Evolutionary conservation across 179 eudicot genomes (phyloP), one percentile per base, ranked within the genome.

Genomic region (Actinidia polygama): DNA sequence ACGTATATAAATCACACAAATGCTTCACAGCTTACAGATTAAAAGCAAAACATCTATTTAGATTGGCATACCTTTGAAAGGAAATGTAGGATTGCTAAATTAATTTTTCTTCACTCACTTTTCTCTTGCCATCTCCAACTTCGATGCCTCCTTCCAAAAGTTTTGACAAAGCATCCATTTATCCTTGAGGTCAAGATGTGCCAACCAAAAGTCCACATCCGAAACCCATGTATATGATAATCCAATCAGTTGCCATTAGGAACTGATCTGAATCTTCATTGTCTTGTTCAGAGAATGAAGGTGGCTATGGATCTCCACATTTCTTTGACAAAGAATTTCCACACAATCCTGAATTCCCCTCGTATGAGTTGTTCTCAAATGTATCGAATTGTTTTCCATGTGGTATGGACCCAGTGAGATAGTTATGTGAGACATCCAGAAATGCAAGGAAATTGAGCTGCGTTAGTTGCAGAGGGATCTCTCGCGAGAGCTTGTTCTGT

Each of bases 181-280:
- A 66, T 24, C 74, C 19, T 79, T 3, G 18, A 0, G 1, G 73
- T 80, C 16, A 72, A 4, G 1, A 71, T 16, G 16, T 64, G 79
- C 90, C 90, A 23, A 89, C 81, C 21, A 83, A 12, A 5, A 73
- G 9, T 53, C 90, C 92, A 75, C 88, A 54, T 46, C 12, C 78
- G 47, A n/a, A 77, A 66, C 92, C 90, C 57, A 66, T 18, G 46
- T 40, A 58, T 75, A 84, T 74, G 64, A 87, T 23, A 11, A 85
- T 67, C 90, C 90, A 88, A 26, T 83, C 82, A 54, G 51, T 10
- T 59, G 11, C 64, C 51, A 69, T 70, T 10, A 75, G 79, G 40
- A 84, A 78, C 18, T 46, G 26, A n/a, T n/a, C 16, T 4, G 36
- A 30, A 30, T 30, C 0, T 10, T 11, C 40, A 26, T 11, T 0